Conservation (phyloP, 176 grass and related monocot species). For the Oropetium thomaeum region DNA sequence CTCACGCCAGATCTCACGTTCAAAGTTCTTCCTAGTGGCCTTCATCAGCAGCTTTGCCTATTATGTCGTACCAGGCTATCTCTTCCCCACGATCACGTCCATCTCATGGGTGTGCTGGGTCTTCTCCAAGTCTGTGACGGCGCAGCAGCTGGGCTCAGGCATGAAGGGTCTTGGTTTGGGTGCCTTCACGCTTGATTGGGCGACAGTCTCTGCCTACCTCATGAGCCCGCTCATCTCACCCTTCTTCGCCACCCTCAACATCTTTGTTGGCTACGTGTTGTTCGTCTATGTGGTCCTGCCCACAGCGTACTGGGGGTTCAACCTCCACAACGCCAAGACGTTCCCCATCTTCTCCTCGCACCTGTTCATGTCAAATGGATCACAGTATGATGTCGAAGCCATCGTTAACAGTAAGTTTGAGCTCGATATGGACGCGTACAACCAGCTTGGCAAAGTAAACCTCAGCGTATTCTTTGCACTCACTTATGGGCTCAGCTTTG, state of each 20-base stretch:
- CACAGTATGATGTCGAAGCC: constrained; percentile 37
- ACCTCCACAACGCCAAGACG: constrained; percentile 58
- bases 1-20: constrained; percentile 47
- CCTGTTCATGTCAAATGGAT: constrained; percentile 66
- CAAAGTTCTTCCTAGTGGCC: constrained; percentile 82
- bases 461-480: constrained; percentile 70
- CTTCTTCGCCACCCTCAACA: constrained; percentile 76
- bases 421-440: constrained; percentile 44
- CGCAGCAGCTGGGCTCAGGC: constrained; percentile 78
- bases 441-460: constrained; percentile 46
- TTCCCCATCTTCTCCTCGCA: constrained; percentile 82
- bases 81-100: constrained; percentile 59
- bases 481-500: constrained; percentile 67
- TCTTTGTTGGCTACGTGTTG: constrained; percentile 53
- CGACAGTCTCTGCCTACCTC: constrained; percentile 61
- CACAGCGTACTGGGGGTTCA: constrained; percentile 53
- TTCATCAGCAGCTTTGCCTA: constrained; percentile 72
- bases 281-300: constrained; percentile 56
- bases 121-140: constrained; percentile 71
- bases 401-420: constrained; percentile 65
- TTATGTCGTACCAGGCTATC: constrained; percentile 62
- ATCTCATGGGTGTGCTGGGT: constrained; percentile 87
- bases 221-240: constrained; percentile 70
- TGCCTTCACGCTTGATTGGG: constrained; percentile 83
- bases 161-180: constrained; percentile 61